Conservation (phyloP, 805 yeast genomes). For the Lipomyces starkeyi region DNA sequence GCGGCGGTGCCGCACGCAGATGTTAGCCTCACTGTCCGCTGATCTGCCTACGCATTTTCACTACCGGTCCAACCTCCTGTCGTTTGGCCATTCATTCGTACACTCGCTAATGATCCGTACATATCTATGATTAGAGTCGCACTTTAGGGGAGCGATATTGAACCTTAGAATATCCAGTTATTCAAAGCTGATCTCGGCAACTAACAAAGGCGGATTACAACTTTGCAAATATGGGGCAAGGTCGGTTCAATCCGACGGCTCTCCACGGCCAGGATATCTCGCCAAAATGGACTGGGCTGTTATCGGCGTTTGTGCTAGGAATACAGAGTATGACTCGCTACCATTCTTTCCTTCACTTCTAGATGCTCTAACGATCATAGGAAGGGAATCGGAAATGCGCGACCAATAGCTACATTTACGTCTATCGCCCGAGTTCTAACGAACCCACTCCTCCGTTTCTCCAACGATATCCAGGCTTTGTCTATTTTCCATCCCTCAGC, state of each 20-base stretch:
- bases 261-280: constrained; percentile 42
- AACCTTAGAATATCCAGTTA: neutral
- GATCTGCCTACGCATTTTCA: too few species aligned
- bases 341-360: neutral
- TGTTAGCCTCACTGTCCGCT: too few species aligned
- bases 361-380: neutral
- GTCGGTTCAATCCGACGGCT: constrained; percentile 36
- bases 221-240: constrained; percentile 34
- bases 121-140: neutral
- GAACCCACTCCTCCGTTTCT: constrained; percentile 17
- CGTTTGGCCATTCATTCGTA: too few species aligned
- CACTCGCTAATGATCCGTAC: neutral
- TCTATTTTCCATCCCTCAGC: constrained; percentile 31
- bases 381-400: constrained; percentile 20
- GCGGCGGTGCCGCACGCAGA: too few species aligned
- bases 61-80: too few species aligned
- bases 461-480: constrained; percentile 6
- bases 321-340: constrained; percentile 14
- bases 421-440: constrained; percentile 23
- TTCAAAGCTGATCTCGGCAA: neutral
- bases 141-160: neutral
- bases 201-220: neutral
- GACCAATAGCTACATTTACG: constrained; percentile 26
- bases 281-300: constrained; percentile 41
- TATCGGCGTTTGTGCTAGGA: constrained; percentile 30